phyloP scores from a whole-genome alignment of 2,329 filamentous ascomycete genomes.

The Cladobotryum protrusum region DNA sequence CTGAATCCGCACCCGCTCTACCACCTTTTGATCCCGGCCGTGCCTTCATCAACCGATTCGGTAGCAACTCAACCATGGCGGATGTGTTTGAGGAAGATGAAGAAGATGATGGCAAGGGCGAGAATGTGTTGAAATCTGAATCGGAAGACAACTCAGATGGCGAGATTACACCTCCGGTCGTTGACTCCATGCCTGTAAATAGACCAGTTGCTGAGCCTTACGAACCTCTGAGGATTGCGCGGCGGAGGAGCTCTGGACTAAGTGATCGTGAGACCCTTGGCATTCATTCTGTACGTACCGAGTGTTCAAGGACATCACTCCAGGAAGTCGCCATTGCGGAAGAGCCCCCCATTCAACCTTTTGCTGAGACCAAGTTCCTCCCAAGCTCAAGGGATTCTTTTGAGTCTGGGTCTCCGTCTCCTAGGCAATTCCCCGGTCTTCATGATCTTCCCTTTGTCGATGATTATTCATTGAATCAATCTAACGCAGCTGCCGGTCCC shows the following conservation, averaged over 20 bases:
- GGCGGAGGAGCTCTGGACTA: constrained; percentile 41
- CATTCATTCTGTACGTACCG: constrained; percentile 34
- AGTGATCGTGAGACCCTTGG: constrained; percentile 31
- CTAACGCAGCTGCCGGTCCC: constrained; percentile 41
- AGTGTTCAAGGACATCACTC: constrained; percentile 44
- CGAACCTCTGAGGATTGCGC: constrained; percentile 22
- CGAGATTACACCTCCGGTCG: constrained; percentile 29
- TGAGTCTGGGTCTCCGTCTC: constrained; percentile 40
- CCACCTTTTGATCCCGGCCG: constrained; percentile 62
- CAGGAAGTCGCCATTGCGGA: constrained; percentile 47
- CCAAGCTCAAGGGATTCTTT: constrained; percentile 27
- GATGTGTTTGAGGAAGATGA: constrained; percentile 86
- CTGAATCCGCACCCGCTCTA: constrained; percentile 75
- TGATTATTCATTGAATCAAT: constrained; percentile 38
- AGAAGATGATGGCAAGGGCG: constrained; percentile 48
- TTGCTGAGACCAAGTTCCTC: constrained; percentile 32
- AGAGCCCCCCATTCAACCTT: constrained; percentile 36
- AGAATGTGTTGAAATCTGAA: constrained; percentile 34
- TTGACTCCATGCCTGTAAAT: constrained; percentile 13
- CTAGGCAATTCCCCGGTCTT: constrained; percentile 33
- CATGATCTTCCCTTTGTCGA: constrained; percentile 48
- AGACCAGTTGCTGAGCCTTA: constrained; percentile 19
- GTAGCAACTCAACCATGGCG: constrained; percentile 68
- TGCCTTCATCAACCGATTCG: constrained; percentile 54
- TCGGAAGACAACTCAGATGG: constrained; percentile 42